Evolutionary conservation across 495 filamentous ascomycete genomes (phyloP).

Genomic region (Aspergillus nidulans): DNA sequence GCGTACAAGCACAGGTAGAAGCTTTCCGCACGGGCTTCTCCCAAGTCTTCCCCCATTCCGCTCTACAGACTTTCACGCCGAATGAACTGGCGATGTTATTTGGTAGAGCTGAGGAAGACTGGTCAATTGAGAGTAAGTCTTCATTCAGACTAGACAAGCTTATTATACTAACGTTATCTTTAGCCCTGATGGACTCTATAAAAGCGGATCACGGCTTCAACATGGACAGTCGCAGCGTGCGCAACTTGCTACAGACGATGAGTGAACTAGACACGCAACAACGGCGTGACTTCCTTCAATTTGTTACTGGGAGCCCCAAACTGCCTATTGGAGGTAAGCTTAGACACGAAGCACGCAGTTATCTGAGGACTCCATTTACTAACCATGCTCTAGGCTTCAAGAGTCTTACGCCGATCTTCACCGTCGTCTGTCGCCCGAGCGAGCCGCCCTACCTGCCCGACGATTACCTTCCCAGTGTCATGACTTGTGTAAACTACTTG

Average conservation of each 20-base stretch:
- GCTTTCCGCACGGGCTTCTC: constrained; percentile 91
- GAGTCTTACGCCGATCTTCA: constrained; percentile 94
- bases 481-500: constrained; percentile 99
- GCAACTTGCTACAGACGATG: constrained; percentile 91
- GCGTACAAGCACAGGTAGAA: constrained; percentile 84
- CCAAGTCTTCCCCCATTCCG: constrained; percentile 91
- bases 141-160: background rate
- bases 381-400: constrained; percentile 71
- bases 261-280: constrained; percentile 72
- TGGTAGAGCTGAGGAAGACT: constrained; percentile 91
- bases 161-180: constrained; percentile 18
- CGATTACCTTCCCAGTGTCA: constrained; percentile 96
- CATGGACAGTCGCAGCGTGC: constrained; percentile 96
- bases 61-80: constrained; percentile 90
- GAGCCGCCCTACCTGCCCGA: constrained; percentile 92
- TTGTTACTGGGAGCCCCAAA: constrained; percentile 97
- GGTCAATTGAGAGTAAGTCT: constrained; percentile 88
- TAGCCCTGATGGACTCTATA: constrained; percentile 94
- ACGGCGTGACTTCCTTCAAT: constrained; percentile 94
- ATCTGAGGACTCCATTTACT: constrained; percentile 21
- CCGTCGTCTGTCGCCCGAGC: constrained; percentile 96
- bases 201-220: constrained; percentile 99
- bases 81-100: constrained; percentile 97
- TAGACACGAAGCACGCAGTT: background rate
- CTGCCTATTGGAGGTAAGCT: constrained; percentile 91